These are phyloP conservation scores for Globisporangium megalacanthum DNA, from an alignment of 352 stramenopile species.

Conservation along the genomic window DNA sequence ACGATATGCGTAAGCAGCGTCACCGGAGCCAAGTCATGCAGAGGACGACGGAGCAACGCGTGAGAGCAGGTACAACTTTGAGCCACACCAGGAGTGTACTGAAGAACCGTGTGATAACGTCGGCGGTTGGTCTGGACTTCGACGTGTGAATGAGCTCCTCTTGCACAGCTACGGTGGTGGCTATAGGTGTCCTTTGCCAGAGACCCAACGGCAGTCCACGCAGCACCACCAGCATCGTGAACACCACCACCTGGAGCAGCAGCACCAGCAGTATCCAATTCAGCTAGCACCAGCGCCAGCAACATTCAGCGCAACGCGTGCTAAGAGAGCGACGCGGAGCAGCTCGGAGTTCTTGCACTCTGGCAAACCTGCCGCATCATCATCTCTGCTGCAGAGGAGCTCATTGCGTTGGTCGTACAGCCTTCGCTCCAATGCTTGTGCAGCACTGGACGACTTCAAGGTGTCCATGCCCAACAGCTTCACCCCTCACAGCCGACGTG, in stretches of 20 bases:
- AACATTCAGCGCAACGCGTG: not conserved
- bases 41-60: not conserved
- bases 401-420: constrained; percentile 5
- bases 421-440: constrained; percentile 2
- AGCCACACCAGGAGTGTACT: constrained; percentile 2
- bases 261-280: not conserved
- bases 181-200: too few relatives aligned
- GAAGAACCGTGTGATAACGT: constrained; percentile 5
- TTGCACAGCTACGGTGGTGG: too few relatives aligned
- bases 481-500: too few relatives aligned
- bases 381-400: constrained; percentile 12
- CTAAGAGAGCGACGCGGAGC: not conserved
- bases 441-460: constrained; percentile 1
- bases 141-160: not conserved
- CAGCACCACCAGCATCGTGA: not conserved
- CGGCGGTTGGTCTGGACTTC: constrained; percentile 7
- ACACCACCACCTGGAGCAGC: not conserved
- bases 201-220: not conserved
- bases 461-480: constrained; percentile 1
- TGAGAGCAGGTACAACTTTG: not conserved
- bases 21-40: not conserved
- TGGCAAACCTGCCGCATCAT: constrained; percentile 1
- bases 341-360: not conserved
- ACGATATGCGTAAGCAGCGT: constrained; percentile 1
- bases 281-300: not conserved